Evolutionary conservation across 2,329 filamentous ascomycete species (phyloP), one percentile per base, ranked within the genome.

Genomic region (Colletotrichum viniferum): DNA sequence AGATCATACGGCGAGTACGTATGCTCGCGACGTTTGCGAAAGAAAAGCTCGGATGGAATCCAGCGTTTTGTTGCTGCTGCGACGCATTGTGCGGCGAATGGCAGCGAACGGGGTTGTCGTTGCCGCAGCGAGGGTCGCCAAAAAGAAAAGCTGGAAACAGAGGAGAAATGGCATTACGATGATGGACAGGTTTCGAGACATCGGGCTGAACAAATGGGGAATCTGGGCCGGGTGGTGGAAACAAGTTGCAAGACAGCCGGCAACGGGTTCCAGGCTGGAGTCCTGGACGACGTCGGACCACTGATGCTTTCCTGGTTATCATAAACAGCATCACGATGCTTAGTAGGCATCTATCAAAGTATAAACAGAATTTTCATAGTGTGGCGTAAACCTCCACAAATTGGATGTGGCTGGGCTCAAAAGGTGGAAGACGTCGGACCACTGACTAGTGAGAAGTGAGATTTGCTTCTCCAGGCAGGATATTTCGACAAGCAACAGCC

Each of bases 151-250:
- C 24, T 48, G 24, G 34, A 64, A 69, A 71, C 38, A 58, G 48
- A 32, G 36, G 28, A 61, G 67, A 48, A 28, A 58, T 38, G 48
- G 70, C 70, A 72, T 73, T 26, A 28, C 43, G 56, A 55, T 43
- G 68, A 69, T 32, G 32, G 43, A 36, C 63, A 32, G 36, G 56
- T 58, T 52, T 64, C 64, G 73, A 75, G 63, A 75, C 73, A 73
- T 28, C 30, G 55, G 72, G 52, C 61, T 67, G 68, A 24, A 73
- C 69, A n/a, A 52, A 58, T 68, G 58, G 56, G 73, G 63, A 32
- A 60, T 63, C 64, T 73, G 56, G 56, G 69, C 73, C 63, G 62
- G 61, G 18, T 63, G 32, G 43, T 73, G 62, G 68, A 72, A 73
- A 73, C 69, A 36, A 30, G 24, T 30, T 58, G 24, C 55, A 26